Base-by-base conservation (phyloP, 768 basidiomycete genomes). In the Mycena albidolilacea region DNA sequence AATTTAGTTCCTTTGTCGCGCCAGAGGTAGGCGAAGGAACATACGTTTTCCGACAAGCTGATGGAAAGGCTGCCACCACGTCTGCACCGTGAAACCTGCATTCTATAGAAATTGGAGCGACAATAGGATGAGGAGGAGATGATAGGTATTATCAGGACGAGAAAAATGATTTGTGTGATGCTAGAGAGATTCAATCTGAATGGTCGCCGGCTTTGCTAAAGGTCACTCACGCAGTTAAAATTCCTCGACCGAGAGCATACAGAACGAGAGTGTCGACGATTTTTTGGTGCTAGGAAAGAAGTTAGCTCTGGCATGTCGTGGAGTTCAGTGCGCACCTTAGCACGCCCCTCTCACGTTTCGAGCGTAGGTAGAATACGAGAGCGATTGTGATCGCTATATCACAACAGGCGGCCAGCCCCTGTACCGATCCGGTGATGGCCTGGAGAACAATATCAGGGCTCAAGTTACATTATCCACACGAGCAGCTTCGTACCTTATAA, bases 391-490 rank as follows among this genome's bases (percentile, higher is more conserved):
- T 72, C 7, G 41, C 19, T 21, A 72, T 63, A 43, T 72, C 70
- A 19, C 70, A 72, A 59, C 59, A 64, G 15, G 37, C 58, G 41
- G 70, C 70, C 23, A 50, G 60, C n/a, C 70, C 70, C 61, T 72
- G 70, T 30, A 72, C 70, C 19, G 70, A 59, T 9, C 64, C 70
- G 60, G 38, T 67, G 59, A 72, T 52, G 41, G 65, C 37, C 59
- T 55, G 30, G 15, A 43, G 38, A 8, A 58, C 23, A 48, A 38
- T 9, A 50, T 55, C 23, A 59, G 48, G 10, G 11, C 19, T 30
- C 3, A 11, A 12, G 19, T 4, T 55, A 64, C 69, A 43, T 43
- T 43, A 43, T 43, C 41, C 41, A 43, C 41, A 43, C 41, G 41
- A 43, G 41, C 41, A 43, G 41, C 41, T 43, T 43, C 41, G 41